A percentile compares a stretch with the other conserved stretches of the same genome.
phyloP scores from a whole-genome alignment of 306 rosid genomes.

The Hippophae gyantsensis region DNA sequence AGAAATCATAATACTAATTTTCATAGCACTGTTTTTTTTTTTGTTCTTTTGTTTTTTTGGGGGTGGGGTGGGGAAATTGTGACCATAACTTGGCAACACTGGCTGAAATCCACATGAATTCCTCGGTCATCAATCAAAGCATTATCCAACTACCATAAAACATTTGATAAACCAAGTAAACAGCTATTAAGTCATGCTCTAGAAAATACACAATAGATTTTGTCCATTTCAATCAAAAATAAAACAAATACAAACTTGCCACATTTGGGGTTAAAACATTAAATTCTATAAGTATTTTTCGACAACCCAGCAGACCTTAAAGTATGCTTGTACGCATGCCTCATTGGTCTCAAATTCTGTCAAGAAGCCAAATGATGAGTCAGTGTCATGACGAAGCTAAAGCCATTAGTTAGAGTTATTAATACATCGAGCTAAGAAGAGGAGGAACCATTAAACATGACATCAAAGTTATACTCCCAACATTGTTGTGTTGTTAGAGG shows the following conservation, averaged over 20 bases:
- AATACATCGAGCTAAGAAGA: not conserved
- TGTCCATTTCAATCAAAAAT: not conserved
- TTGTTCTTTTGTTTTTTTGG: no score
- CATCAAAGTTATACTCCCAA: no score
- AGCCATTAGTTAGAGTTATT: not conserved
- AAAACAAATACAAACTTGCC: not conserved
- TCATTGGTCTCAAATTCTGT: conserved; percentile 70
- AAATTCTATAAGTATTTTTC: not conserved
- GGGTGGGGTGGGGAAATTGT: conserved; percentile 16
- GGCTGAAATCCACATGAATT: conserved; percentile 97
- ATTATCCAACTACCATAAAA: conserved; percentile 71
- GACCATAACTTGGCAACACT: conserved; percentile 89
- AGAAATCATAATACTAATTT: no score
- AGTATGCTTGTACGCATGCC: conserved; percentile 88
- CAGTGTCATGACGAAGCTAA: conserved; percentile 5
- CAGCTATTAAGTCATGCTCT: not conserved
- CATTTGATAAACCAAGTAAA: conserved; percentile 11
- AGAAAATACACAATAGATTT: not conserved
- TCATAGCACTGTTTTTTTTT: no score
- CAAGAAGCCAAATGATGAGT: conserved; percentile 17
- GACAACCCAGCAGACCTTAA: conserved; percentile 52
- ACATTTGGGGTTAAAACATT: not conserved
- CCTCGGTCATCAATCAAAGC: conserved; percentile 94
- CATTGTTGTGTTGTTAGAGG: not conserved
- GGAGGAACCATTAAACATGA: not conserved